A percentile compares a stretch with the other conserved stretches of the same genome.
phyloP scores from a whole-genome alignment of 352 stramenopile species.

The Aphanomyces invadans region DNA sequence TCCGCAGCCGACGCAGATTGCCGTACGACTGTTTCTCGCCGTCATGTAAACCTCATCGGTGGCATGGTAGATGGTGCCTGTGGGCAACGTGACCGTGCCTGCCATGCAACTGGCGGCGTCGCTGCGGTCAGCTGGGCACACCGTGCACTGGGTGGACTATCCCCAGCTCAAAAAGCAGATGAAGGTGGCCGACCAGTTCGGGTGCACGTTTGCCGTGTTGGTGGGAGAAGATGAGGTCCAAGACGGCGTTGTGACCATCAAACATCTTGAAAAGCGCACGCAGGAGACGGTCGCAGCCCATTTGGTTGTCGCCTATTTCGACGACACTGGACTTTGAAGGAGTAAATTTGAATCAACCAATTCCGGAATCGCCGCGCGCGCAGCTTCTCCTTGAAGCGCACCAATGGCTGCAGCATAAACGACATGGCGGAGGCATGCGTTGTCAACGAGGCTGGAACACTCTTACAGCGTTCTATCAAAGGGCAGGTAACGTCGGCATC shows the following conservation, averaged over 20 bases:
- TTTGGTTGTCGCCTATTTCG: conserved; percentile 15
- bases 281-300: conserved; percentile 29
- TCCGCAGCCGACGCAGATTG: conserved; percentile 33
- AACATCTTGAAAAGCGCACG: conserved; percentile 56
- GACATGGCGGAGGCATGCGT: too few species aligned
- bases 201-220: conserved; percentile 63
- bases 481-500: background rate
- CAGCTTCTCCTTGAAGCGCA: too few species aligned
- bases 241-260: conserved; percentile 57
- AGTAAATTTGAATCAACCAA: background rate
- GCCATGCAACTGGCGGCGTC: conserved; percentile 27
- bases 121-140: conserved; percentile 49
- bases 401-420: too few species aligned
- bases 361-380: too few species aligned
- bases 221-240: conserved; percentile 62
- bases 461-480: conserved; percentile 22
- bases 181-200: conserved; percentile 74
- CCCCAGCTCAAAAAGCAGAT: conserved; percentile 84
- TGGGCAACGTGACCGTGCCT: background rate
- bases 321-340: background rate
- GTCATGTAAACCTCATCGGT: background rate
- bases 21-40: conserved; percentile 29
- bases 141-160: conserved; percentile 78
- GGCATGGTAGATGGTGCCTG: background rate
- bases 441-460: too few species aligned